phyloP scores from a whole-genome alignment of 176 grass and related monocot species.

The Saccharum spontaneum region DNA sequence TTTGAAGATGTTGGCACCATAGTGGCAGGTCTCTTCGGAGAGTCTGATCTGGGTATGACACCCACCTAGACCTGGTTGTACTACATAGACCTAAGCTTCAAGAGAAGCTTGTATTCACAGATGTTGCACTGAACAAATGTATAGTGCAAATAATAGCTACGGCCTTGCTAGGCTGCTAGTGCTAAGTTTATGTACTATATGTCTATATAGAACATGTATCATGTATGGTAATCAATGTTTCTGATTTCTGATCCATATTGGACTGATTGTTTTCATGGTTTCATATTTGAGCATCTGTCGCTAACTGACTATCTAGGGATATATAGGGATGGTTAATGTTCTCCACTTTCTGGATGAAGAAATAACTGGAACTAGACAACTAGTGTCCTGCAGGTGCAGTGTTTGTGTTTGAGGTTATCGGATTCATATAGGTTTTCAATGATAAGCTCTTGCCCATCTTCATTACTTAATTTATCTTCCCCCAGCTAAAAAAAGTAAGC shows the following conservation, averaged over 20 bases:
- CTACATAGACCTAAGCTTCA: not conserved
- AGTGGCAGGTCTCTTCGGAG: slow-evolving; percentile 39
- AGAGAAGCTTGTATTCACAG: not conserved
- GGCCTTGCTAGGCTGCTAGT: not conserved
- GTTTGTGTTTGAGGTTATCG: not conserved
- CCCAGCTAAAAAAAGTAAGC: not conserved
- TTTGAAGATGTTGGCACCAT: slow-evolving; percentile 74
- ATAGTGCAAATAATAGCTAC: not conserved
- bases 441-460: not conserved
- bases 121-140: slow-evolving; percentile 8
- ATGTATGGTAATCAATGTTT: not conserved
- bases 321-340: not conserved
- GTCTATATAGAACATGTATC: not conserved
- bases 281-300: not conserved
- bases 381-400: not conserved
- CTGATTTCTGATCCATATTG: not conserved
- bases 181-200: not conserved
- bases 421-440: not conserved
- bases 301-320: not conserved
- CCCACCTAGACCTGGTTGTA: not conserved
- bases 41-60: not conserved
- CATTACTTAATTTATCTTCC: not conserved
- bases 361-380: not conserved
- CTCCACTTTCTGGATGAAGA: not conserved
- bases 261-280: not conserved